A percentile compares a stretch with the other conserved stretches of the same genome.
phyloP scores from a whole-genome alignment of 768 basidiomycete species.

The Termitomyces sp. region DNA sequence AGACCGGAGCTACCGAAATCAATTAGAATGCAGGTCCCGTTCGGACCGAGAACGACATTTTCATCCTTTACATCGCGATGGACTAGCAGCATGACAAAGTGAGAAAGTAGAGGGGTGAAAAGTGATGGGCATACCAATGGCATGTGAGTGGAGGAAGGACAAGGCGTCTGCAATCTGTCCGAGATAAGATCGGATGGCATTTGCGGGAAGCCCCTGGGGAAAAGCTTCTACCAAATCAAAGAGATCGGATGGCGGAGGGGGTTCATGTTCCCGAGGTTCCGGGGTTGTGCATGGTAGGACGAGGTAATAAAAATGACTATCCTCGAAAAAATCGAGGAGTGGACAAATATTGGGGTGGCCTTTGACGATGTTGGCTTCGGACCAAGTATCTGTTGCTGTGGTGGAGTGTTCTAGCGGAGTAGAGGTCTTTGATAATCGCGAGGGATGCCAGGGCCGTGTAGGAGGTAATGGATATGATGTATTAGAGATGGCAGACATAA shows the following conservation, averaged over 20 bases:
- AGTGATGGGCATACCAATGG: slow-evolving; percentile 61
- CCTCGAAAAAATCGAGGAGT: slow-evolving; percentile 94
- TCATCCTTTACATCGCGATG: slow-evolving; percentile 99
- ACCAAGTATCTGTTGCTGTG: slow-evolving; percentile 43
- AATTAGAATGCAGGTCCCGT: slow-evolving; percentile 85
- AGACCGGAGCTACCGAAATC: slow-evolving; percentile 95
- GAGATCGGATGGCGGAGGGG: slow-evolving; percentile 69
- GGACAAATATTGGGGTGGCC: slow-evolving; percentile 97
- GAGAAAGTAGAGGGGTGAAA: background rate
- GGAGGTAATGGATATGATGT: slow-evolving; percentile 75
- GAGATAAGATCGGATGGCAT: slow-evolving; percentile 74
- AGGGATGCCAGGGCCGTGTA: slow-evolving; percentile 80
- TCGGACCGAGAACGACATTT: slow-evolving; percentile 80
- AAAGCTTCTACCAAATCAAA: slow-evolving; percentile 93
- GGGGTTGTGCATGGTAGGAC: slow-evolving; percentile 77
- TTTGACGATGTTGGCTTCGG: slow-evolving; percentile 64
- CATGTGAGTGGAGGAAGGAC: slow-evolving; percentile 82
- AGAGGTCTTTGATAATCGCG: slow-evolving; percentile 31
- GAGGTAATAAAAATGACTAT: slow-evolving; percentile 93
- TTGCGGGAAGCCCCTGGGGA: slow-evolving; percentile 77
- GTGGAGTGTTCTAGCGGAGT: slow-evolving; percentile 6
- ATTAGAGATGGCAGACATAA: slow-evolving; percentile 86
- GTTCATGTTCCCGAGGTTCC: slow-evolving; percentile 44
- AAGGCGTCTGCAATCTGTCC: slow-evolving; percentile 93
- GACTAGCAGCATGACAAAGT: slow-evolving; percentile 37